These are phyloP conservation scores for Mesembryanthemum crystallinum DNA, from an alignment of 148 eudicot species.

Conservation along the genomic window DNA sequence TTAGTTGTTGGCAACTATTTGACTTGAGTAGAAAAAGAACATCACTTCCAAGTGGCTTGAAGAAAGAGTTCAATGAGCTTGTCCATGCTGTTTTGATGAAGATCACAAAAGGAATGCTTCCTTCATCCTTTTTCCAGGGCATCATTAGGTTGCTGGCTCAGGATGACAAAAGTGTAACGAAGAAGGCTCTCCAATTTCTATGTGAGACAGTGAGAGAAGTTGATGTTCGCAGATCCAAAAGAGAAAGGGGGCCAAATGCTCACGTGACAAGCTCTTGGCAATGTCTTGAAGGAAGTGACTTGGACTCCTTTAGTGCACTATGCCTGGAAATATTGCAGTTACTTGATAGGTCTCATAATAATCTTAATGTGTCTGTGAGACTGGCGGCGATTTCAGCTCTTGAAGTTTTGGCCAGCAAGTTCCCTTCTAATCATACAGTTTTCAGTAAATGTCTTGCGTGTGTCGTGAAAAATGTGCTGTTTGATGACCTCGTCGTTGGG, in stretches of 20 bases:
- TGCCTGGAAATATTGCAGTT: conserved; percentile 60
- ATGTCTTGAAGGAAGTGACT: conserved; percentile 48
- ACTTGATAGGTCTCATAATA: conserved; percentile 44
- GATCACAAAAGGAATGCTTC: conserved; percentile 51
- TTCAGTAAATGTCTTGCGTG: conserved; percentile 61
- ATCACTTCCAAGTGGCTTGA: conserved; percentile 35
- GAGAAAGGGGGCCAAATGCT: conserved; percentile 33
- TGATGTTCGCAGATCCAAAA: conserved; percentile 33
- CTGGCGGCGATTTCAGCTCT: conserved; percentile 65
- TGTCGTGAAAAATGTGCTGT: conserved; percentile 49
- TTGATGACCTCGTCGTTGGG: conserved; percentile 53
- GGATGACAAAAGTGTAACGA: conserved; percentile 47
- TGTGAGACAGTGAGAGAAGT: conserved; percentile 63
- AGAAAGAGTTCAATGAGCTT: conserved; percentile 72
- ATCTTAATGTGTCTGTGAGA: conserved; percentile 43
- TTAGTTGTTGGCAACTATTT: conserved; percentile 56
- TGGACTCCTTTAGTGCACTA: conserved; percentile 51
- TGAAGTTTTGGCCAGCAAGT: conserved; percentile 61
- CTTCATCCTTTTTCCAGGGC: conserved; percentile 58
- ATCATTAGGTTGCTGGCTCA: conserved; percentile 50
- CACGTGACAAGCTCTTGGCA: conserved; percentile 52
- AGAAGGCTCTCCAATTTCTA: conserved; percentile 75
- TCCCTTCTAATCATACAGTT: conserved; percentile 53
- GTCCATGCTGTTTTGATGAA: conserved; percentile 45
- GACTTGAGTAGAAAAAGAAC: conserved; percentile 49